Evolutionary conservation across 2,329 filamentous ascomycete genomes (phyloP), one percentile per base, ranked within the genome.

Genomic region (Talaromyces sp.): DNA sequence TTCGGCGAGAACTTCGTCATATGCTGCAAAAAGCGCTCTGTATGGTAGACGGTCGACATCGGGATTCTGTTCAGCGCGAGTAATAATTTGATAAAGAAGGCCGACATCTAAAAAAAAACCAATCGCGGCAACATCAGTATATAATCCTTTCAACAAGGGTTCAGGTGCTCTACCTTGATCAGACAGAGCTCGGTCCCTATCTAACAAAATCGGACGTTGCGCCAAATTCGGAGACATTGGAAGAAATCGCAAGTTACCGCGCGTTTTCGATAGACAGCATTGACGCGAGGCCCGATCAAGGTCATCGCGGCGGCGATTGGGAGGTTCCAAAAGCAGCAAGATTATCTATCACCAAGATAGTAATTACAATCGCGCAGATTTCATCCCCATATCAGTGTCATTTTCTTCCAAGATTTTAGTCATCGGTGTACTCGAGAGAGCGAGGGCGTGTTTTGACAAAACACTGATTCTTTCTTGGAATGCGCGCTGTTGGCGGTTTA

Each of bases 1-100:
- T 67, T 86, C 81, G 5, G 84, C 85, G n/a, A 96, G 83, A 46
- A 93, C 82, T 62, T 85, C 82, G 71, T 95, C 89, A 72, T 96
- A 96, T 33, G 91, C 91, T 60, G 84, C 83, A 76, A 96, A 96
- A 18, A 96, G 83, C 9, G 91, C 91, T 71, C 87, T 87, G 63
- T 89, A 91, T 3, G 90, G 88, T 23, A 89, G 81, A 61, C 84
- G 83, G 68, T 89, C 84, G 56, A 83, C 82, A 62, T 87, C 84
- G 1, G 85, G 81, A 33, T 90, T 82, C 44, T 84, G 79, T 76
- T 93, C 86, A 48, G 91, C 92, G 68, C 84, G 82, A 65, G 82
- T 80, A 70, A 96, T 87, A 70, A 96, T 90, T 63, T 89, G 83
- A 75, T 92, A 89, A 63, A 96, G 82, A 65, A 92, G 83, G 65